Base-by-base conservation (phyloP, 257 asterid genomes). In the Salvia hispanica region DNA sequence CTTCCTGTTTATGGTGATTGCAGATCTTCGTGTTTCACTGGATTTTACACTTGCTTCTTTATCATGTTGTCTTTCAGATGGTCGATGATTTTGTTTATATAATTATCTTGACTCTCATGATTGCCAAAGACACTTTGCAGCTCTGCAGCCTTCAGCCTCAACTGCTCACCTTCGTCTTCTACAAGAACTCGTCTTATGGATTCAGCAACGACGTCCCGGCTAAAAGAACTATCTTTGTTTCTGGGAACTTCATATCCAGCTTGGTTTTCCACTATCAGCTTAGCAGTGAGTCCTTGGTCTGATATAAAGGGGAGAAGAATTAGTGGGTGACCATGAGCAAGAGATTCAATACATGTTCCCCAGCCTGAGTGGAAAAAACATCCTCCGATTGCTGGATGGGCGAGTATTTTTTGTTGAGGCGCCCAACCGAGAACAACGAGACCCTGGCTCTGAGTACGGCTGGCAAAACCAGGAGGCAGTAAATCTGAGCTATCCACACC, bases 331-430 rank as follows among this genome's bases (percentile, higher is more conserved):
- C 86, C 89, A 21, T 69, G 76, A 13, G 74, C 68, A 28, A 84
- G 79, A 16, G 84, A 64, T 64, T 81, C 86, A 2, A 77, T 47
- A 44, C 76, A 56, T 2, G 86, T 69, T 12, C 85, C 85, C 89
- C 89, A 81, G 16, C 85, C 86, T 1, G 86, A 79, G 70, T 84
- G 85, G 53, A 77, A 78, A 25, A 25, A 84, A 63, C 80, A 78
- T 28, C 80, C 89, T 2, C 86, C 84, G 0, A 81, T 74, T 39
- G 84, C 72, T 14, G 63, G 64, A 59, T 81, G 86, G 34, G 81
- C 81, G 3, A 84, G 83, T 11, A 84, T 84, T 57, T 76, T 78
- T 33, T 57, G 45, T 57, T 84, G 89, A 0, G 84, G 83, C 6
- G 66, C 82, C 89, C 89, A 84, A 6, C 75, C 83, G 9, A 73